Evolutionary conservation across 176 grass and related monocot genomes (phyloP).

Genomic region (Bothriochloa decipiens): DNA sequence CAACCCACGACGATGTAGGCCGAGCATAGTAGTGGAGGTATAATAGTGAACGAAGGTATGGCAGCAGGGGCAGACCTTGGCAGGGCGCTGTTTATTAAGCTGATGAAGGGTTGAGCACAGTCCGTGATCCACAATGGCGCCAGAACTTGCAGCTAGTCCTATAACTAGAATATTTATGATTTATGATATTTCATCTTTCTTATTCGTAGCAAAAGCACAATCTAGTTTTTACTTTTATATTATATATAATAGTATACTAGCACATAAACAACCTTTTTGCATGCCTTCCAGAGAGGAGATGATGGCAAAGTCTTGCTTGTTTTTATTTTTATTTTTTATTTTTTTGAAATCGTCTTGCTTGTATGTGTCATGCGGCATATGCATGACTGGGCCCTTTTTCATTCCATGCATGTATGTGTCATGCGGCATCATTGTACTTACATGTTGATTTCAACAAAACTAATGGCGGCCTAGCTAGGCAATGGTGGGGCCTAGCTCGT

Average conservation of each 20-base stretch:
- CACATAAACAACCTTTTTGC: conserved; percentile 6
- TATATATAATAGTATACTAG: conserved; percentile 15
- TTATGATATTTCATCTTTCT: too few relatives aligned
- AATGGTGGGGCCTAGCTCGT: conserved; percentile 14
- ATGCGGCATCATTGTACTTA: conserved; percentile 42
- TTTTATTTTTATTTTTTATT: too few relatives aligned
- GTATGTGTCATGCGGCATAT: conserved; percentile 33
- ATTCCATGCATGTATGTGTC: conserved; percentile 22
- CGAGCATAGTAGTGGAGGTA: conserved; percentile 12
- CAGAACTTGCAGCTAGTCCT: conserved; percentile 13
- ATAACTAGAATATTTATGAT: too few relatives aligned
- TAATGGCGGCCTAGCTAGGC: conserved; percentile 22
- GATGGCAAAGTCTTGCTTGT: conserved; percentile 34
- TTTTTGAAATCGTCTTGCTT: too few relatives aligned
- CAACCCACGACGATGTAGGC: conserved; percentile 13
- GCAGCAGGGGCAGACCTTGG: background rate
- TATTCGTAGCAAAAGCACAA: too few relatives aligned
- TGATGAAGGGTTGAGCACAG: conserved; percentile 27
- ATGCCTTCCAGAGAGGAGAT: conserved; percentile 14
- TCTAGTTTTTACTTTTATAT: background rate
- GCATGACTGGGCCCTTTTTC: conserved; percentile 8
- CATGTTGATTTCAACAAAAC: conserved; percentile 18
- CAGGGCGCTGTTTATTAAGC: background rate
- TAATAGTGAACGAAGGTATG: background rate
- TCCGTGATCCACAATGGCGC: background rate